These are phyloP conservation scores for Sporothrix protearum DNA, from an alignment of 2,329 filamentous ascomycete genomes.

Conservation along the genomic window DNA sequence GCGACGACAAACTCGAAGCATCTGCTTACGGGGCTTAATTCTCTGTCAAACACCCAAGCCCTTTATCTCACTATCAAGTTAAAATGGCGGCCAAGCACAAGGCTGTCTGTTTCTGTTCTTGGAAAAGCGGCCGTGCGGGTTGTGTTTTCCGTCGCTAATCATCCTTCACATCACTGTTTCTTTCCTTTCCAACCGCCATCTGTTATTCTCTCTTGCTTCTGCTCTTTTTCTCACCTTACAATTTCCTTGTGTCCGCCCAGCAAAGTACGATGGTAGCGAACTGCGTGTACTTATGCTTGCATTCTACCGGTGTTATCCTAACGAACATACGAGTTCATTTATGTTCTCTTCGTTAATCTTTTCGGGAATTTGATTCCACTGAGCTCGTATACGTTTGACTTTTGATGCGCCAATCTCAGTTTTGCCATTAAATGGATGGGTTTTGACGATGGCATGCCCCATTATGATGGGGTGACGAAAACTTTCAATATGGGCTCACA, in stretches of 20 bases:
- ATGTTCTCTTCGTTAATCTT: neutral
- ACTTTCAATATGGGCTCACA: neutral
- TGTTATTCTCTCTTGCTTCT: neutral
- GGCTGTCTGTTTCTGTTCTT: neutral
- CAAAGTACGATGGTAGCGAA: neutral
- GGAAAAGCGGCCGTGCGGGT: neutral
- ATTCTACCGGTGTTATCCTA: neutral
- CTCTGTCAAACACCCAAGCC: neutral
- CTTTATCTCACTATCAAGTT: neutral
- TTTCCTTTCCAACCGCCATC: neutral
- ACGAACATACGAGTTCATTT: neutral
- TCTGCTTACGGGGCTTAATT: conserved; percentile 40
- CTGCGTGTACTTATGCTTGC: neutral
- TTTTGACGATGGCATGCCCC: too few species aligned
- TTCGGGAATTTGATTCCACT: neutral
- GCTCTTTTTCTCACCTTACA: neutral
- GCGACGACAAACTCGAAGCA: conserved; percentile 53
- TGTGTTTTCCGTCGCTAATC: neutral
- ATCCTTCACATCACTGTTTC: neutral
- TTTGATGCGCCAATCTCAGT: too few species aligned
- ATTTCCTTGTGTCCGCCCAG: neutral
- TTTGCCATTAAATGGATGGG: too few species aligned
- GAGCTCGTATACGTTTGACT: neutral
- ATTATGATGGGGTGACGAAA: neutral
- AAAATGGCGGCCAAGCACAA: neutral